These are phyloP conservation scores for Penicillium canariense DNA, from an alignment of 495 filamentous ascomycete species.

Conservation along the genomic window DNA sequence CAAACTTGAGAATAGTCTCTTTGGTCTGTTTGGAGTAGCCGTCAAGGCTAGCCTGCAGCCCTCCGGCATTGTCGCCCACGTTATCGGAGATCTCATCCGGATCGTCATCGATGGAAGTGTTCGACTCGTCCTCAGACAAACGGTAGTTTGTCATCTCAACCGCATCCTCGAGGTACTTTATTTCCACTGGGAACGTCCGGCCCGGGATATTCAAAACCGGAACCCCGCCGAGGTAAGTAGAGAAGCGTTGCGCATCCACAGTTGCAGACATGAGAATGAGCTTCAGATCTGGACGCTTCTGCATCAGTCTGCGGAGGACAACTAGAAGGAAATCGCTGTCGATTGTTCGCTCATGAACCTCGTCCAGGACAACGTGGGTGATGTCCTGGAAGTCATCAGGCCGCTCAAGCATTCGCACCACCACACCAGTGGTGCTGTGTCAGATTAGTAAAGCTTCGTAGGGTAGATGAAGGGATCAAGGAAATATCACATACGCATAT, in stretches of 20 bases:
- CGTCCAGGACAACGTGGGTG: slow-evolving; percentile 89
- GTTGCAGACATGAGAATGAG: slow-evolving; percentile 97
- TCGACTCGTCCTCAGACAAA: slow-evolving; percentile 49
- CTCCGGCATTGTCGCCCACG: slow-evolving; percentile 33
- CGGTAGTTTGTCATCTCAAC: slow-evolving; percentile 76
- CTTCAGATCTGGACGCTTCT: slow-evolving; percentile 67
- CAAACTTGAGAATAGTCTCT: slow-evolving; percentile 67
- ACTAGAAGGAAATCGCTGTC: slow-evolving; percentile 95
- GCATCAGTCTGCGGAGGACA: slow-evolving; percentile 77
- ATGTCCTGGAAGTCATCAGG: slow-evolving; percentile 81
- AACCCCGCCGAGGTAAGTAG: slow-evolving; percentile 77
- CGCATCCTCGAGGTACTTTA: slow-evolving; percentile 87
- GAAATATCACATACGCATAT: slow-evolving; percentile 59
- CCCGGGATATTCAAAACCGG: slow-evolving; percentile 88
- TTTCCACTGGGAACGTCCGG: slow-evolving; percentile 86
- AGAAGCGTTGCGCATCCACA: slow-evolving; percentile 87
- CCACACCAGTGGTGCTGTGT: slow-evolving; percentile 68
- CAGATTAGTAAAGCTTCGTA: slow-evolving; percentile 2
- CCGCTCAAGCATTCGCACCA: slow-evolving; percentile 93
- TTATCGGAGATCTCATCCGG: slow-evolving; percentile 48
- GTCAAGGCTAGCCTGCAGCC: slow-evolving; percentile 51
- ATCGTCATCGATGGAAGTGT: slow-evolving; percentile 43
- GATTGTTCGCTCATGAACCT: slow-evolving; percentile 92
- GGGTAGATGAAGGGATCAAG: not conserved
- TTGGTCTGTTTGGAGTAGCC: slow-evolving; percentile 72